These are phyloP conservation scores for Mortierella hygrophila DNA, from an alignment of 192 early-diverging fungal species.

Conservation along the genomic window DNA sequence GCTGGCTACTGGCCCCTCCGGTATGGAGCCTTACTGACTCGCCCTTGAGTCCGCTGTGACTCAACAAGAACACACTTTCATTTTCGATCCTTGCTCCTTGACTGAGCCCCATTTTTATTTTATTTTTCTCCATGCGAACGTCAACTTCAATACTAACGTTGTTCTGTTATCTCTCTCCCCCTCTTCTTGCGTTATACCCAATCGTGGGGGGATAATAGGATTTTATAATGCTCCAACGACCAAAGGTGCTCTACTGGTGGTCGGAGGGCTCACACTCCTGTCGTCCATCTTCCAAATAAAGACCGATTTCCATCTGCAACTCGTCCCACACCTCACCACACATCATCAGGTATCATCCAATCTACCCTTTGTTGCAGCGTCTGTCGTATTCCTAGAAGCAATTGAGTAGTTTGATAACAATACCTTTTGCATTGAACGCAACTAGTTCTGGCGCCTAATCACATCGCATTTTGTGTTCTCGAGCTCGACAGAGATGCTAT, in stretches of 20 bases:
- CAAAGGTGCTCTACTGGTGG: slow-evolving; percentile 63
- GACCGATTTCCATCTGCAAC: slow-evolving; percentile 65
- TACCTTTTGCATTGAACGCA: background rate
- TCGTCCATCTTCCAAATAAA: slow-evolving; percentile 65
- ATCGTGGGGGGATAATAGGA: slow-evolving; percentile 46
- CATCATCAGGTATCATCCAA: slow-evolving; percentile 67
- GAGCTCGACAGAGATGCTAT: slow-evolving; percentile 69
- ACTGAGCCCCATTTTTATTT: background rate
- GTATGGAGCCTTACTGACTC: slow-evolving; percentile 24
- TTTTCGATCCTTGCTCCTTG: background rate
- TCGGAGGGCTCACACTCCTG: slow-evolving; percentile 64
- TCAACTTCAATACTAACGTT: background rate
- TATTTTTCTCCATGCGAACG: background rate
- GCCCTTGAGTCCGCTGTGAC: slow-evolving; percentile 19
- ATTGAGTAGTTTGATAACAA: background rate
- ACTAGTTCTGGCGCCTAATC: slow-evolving; percentile 73
- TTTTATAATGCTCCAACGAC: slow-evolving; percentile 75
- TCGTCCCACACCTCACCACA: slow-evolving; percentile 68
- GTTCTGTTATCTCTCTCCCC: background rate
- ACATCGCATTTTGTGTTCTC: slow-evolving; percentile 67
- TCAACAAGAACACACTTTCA: background rate
- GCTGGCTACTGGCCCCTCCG: slow-evolving; percentile 49
- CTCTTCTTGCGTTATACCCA: background rate
- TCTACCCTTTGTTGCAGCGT: background rate
- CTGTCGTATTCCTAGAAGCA: background rate